Conservation (phyloP, 1,284 basidiomycete species). For the Peniophora sp. region DNA sequence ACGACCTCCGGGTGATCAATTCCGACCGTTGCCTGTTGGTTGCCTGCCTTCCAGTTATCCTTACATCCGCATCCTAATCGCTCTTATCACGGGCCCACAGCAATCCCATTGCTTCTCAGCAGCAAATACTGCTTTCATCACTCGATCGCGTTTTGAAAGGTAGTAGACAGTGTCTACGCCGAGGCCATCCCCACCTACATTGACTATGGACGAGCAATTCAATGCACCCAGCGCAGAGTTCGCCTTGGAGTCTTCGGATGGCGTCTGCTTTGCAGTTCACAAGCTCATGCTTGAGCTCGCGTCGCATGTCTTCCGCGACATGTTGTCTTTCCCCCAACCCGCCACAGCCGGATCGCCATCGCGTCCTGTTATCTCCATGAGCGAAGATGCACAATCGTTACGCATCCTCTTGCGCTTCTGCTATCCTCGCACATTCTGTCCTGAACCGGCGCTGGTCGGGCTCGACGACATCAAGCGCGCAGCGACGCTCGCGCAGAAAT, state of each 20-base stretch:
- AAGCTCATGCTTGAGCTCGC: slow-evolving; percentile 23
- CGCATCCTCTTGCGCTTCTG: not conserved
- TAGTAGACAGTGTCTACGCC: no score
- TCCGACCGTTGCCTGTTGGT: no score
- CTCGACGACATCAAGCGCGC: not conserved
- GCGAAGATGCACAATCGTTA: not conserved
- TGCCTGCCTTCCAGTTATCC: no score
- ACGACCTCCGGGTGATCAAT: no score
- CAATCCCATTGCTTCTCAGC: no score
- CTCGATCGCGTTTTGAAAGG: no score
- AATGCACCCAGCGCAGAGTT: slow-evolving; percentile 21
- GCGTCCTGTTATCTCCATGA: not conserved
- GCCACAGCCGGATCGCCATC: no score
- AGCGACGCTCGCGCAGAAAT: not conserved
- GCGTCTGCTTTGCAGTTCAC: slow-evolving; percentile 25
- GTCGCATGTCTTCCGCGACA: slow-evolving; percentile 27
- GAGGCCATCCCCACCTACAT: no score
- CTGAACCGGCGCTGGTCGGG: not conserved
- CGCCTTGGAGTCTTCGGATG: slow-evolving; percentile 26
- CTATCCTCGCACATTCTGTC: not conserved
- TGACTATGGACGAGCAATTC: slow-evolving; percentile 1
- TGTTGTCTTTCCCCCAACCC: slow-evolving; percentile 16
- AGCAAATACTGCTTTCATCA: no score
- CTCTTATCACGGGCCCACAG: no score
- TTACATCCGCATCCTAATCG: no score